Conservation (phyloP, 2,329 filamentous ascomycete species). For the Periconia sp. region DNA sequence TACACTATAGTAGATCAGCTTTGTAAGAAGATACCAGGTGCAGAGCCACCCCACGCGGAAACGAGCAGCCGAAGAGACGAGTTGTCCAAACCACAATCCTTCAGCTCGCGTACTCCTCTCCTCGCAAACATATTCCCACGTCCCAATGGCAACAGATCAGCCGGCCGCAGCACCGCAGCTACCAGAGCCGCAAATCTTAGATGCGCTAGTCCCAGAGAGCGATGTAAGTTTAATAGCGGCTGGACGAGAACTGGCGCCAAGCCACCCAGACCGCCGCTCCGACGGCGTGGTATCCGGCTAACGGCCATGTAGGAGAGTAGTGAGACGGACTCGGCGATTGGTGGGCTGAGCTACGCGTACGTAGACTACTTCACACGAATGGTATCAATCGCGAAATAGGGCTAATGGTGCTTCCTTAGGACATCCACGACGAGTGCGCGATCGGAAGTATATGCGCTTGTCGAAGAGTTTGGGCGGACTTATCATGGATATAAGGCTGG, state of each 20-base stretch:
- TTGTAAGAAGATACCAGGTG: too few species aligned
- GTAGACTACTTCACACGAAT: not conserved
- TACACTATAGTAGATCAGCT: too few species aligned
- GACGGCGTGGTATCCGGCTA: not conserved
- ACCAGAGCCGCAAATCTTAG: constrained; percentile 1
- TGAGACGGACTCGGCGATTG: constrained; percentile 20
- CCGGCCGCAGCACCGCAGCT: too few species aligned
- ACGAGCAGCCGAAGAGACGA: too few species aligned
- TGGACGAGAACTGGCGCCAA: not conserved
- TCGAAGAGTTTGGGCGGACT: constrained; percentile 23
- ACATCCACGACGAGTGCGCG: constrained; percentile 20
- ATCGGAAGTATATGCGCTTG: constrained; percentile 14
- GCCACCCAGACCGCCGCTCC: too few species aligned
- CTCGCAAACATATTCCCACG: too few species aligned
- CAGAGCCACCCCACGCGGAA: too few species aligned
- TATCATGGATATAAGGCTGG: constrained; percentile 27
- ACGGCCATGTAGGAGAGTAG: constrained; percentile 11
- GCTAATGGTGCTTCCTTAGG: constrained; percentile 1
- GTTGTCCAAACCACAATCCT: too few species aligned
- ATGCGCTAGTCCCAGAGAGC: constrained; percentile 19
- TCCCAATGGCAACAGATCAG: too few species aligned
- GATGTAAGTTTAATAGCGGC: constrained; percentile 15
- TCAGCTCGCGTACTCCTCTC: too few species aligned
- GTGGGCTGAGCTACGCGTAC: constrained; percentile 25
- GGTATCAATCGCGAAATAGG: not conserved